Conservation (phyloP, 2,329 filamentous ascomycete species). For the Botrytis deweyae region DNA sequence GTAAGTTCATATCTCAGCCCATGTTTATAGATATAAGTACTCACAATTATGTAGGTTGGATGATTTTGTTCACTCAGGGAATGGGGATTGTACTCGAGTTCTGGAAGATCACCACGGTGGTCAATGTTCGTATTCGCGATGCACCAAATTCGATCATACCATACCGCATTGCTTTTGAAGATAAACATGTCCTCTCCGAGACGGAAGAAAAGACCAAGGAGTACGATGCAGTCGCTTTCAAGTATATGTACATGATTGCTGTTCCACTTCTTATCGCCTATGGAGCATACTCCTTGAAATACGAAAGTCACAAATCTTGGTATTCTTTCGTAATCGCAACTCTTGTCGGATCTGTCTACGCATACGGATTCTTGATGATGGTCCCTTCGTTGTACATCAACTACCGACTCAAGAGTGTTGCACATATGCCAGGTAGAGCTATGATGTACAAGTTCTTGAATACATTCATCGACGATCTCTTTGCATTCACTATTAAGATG, state of each 20-base stretch:
- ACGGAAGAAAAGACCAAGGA: conserved; percentile 98
- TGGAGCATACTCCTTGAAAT: conserved; percentile 84
- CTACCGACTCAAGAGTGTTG: conserved; percentile 92
- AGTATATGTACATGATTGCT: conserved; percentile 91
- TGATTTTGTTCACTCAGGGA: conserved; percentile 91
- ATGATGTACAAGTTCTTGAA: conserved; percentile 99
- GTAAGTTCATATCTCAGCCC: conserved; percentile 24
- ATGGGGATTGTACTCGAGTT: conserved; percentile 64
- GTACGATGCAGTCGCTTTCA: conserved; percentile 97
- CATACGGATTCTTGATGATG: conserved; percentile 99
- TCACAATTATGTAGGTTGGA: conserved; percentile 60
- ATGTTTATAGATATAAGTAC: conserved; percentile 6
- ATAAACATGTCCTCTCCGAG: conserved; percentile 93
- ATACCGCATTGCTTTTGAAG: conserved; percentile 81
- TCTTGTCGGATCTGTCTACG: conserved; percentile 92
- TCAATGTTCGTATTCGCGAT: conserved; percentile 79
- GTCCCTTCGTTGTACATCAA: conserved; percentile 97
- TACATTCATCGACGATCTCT: conserved; percentile 98
- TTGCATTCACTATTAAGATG: conserved; percentile 99
- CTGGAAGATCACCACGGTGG: conserved; percentile 97
- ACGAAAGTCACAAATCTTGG: conserved; percentile 97
- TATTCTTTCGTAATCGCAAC: conserved; percentile 95
- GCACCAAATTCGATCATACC: conserved; percentile 70
- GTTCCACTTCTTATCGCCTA: conserved; percentile 87
- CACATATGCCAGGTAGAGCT: conserved; percentile 93